A percentile compares a stretch with the other conserved stretches of the same genome.
Conservation (phyloP, 345 rosid species). For the Camelina hispida region DNA sequence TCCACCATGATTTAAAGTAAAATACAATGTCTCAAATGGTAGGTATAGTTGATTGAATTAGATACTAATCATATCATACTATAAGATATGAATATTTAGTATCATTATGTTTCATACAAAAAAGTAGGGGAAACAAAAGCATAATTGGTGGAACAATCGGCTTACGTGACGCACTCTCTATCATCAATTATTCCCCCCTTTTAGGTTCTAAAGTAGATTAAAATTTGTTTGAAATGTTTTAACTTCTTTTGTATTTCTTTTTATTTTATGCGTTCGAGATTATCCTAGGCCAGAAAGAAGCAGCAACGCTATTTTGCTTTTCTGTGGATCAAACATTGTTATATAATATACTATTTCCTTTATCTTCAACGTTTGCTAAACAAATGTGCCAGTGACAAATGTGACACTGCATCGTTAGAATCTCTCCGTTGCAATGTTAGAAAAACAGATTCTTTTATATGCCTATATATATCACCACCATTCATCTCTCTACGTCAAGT, state of each 20-base stretch:
- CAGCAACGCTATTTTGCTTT: background rate
- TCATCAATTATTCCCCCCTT: slow-evolving; percentile 37
- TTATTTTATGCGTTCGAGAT: background rate
- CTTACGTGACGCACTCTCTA: slow-evolving; percentile 40
- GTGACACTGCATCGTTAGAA: too few species aligned
- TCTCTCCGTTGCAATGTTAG: too few species aligned
- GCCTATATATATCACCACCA: too few species aligned
- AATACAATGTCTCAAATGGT: background rate
- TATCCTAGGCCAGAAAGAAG: slow-evolving; percentile 14
- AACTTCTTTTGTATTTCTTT: background rate
- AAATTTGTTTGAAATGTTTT: background rate
- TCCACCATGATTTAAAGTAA: background rate
- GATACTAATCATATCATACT: background rate
- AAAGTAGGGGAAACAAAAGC: background rate
- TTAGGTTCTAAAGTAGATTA: background rate
- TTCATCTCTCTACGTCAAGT: too few species aligned
- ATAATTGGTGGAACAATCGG: slow-evolving; percentile 33
- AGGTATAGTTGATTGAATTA: slow-evolving; percentile 3
- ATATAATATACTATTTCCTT: background rate
- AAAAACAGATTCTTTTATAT: too few species aligned
- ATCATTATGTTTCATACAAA: slow-evolving; percentile 32
- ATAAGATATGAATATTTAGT: slow-evolving; percentile 1
- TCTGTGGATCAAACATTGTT: slow-evolving; percentile 8
- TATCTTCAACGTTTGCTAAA: background rate
- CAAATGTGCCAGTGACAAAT: too few species aligned